Evolutionary conservation across 2,329 filamentous ascomycete species (phyloP).

Genomic region (Diplodia intermedia): DNA sequence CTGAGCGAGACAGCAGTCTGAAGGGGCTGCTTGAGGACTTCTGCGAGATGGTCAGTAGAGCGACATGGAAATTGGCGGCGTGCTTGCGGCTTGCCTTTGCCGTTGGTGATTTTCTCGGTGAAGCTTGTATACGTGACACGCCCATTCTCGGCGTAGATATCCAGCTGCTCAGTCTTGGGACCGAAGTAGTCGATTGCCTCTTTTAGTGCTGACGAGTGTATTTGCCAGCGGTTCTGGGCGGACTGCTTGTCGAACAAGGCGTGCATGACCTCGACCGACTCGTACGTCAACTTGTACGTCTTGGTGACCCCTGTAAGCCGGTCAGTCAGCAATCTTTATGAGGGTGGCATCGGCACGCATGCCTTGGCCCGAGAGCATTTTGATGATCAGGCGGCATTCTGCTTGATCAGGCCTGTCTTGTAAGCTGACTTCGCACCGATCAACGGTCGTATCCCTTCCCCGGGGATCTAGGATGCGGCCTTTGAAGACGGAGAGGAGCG

Average conservation of each 20-base stretch:
- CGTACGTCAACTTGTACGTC: constrained; percentile 77
- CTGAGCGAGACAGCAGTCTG: constrained; percentile 81
- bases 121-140: constrained; percentile 80
- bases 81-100: constrained; percentile 57
- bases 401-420: constrained; percentile 72
- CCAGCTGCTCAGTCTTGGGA: constrained; percentile 79
- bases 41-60: constrained; percentile 50
- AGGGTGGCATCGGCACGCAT: constrained; percentile 40
- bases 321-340: background rate
- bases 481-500: constrained; percentile 75
- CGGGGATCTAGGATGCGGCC: constrained; percentile 68
- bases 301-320: constrained; percentile 68
- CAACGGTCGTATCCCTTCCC: constrained; percentile 73
- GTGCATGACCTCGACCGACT: constrained; percentile 75
- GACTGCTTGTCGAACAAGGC: constrained; percentile 74
- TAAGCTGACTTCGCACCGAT: constrained; percentile 75
- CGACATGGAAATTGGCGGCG: background rate
- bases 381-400: constrained; percentile 76
- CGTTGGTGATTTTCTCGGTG: constrained; percentile 77
- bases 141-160: constrained; percentile 74
- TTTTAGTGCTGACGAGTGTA: constrained; percentile 72
- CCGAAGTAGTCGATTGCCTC: constrained; percentile 83
- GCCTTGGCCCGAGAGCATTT: constrained; percentile 76
- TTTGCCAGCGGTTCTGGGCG: constrained; percentile 74
- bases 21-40: constrained; percentile 78